Base-by-base conservation (phyloP, 495 filamentous ascomycete genomes). In the Daldinia grandis region DNA sequence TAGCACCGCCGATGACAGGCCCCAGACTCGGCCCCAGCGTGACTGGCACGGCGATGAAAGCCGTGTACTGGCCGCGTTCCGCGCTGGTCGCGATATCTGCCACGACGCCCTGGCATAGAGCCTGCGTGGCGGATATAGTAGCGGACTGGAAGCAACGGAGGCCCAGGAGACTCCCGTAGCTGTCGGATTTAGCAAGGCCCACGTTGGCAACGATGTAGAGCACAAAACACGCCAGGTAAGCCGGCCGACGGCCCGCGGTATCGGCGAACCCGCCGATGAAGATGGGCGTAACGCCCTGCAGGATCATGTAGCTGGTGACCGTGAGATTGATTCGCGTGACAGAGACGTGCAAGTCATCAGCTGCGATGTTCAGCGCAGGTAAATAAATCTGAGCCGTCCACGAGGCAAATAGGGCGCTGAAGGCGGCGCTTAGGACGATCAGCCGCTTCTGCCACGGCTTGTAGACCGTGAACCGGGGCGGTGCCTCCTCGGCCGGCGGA, bases 361-460 rank as follows among this genome's bases (percentile, higher is more conserved):
- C 81, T 4, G 91, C 75, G 0, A 80, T 80, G 33, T 82, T 85
- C 54, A 93, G 78, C 0, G 90, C 87, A 2, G 90, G 91, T 56
- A 91, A 88, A 76, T 94, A 94, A 68, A 93, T 92, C 33, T 80
- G 76, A 0, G 89, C 87, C 4, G 88, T 88, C 38, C 92, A 77
- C 0, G 90, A 90, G 0, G 90, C 92, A 81, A 91, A 90, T 70
- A 91, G 87, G 14, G 87, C 85, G 25, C 81, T 84, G 58, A 85
- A 76, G 5, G 88, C 85, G 19, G 88, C 87, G 59, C 87, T 82
- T 60, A 87, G 79, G 35, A 92, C 85, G 55, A 91, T 87, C 59
- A 88, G 81, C 56, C 81, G 74, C 78, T 91, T 91, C 66, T 87
- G 79, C 68, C 79, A 76, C 58, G 76, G 78, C 38, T 80, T 80